These are phyloP conservation scores for Cruciata laevipes DNA, from an alignment of 257 asterid genomes.

Conservation along the genomic window DNA sequence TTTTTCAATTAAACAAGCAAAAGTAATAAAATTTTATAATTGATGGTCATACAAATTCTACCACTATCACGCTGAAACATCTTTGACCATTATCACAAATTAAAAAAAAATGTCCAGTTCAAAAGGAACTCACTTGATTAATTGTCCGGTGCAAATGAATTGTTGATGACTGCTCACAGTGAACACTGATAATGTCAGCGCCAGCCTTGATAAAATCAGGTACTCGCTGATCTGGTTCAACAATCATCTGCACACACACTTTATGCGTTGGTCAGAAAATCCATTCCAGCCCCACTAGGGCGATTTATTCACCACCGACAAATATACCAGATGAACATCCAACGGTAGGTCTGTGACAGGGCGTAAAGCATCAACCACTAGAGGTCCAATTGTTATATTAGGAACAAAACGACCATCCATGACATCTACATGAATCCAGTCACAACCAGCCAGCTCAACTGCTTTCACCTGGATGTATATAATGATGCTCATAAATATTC, in stretches of 20 bases:
- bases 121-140: slow-evolving; percentile 58
- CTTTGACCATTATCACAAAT: background rate
- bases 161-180: slow-evolving; percentile 95
- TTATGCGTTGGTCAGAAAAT: slow-evolving; percentile 23
- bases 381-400: slow-evolving; percentile 96
- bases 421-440: slow-evolving; percentile 99
- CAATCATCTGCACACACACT: slow-evolving; percentile 82
- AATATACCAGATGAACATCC: slow-evolving; percentile 94
- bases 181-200: slow-evolving; percentile 94
- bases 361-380: slow-evolving; percentile 83
- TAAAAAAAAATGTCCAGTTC: background rate
- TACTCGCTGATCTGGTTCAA: slow-evolving; percentile 96
- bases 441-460: slow-evolving; percentile 95
- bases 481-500: slow-evolving; percentile 6
- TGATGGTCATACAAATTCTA: too few species aligned
- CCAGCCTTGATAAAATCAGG: slow-evolving; percentile 99
- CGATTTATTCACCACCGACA: slow-evolving; percentile 13
- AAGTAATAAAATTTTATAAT: too few species aligned
- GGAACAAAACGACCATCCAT: slow-evolving; percentile 99
- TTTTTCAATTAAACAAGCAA: too few species aligned
- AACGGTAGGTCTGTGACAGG: slow-evolving; percentile 96
- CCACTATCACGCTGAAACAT: too few species aligned
- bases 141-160: slow-evolving; percentile 95
- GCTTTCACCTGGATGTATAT: slow-evolving; percentile 73
- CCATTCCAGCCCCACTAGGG: slow-evolving; percentile 12